Conservation (phyloP, 129 eudicot species). For the Helianthus annuus region HanXRQr2.0-SUNRISE NC_035439.2:113926921-113927420, state of each 20-base stretch:
- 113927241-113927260: too few species aligned
- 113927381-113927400: too few species aligned
- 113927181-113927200: too few species aligned
- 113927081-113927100: slow-evolving; percentile 29
- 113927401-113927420: too few species aligned
- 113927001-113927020: slow-evolving; percentile 36
- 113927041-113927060: slow-evolving; percentile 14
- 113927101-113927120: slow-evolving; percentile 29
- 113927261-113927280: too few species aligned
- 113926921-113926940: slow-evolving; percentile 80
- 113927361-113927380: too few species aligned
- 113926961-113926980: slow-evolving; percentile 67
- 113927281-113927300: too few species aligned
- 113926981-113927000: slow-evolving; percentile 63
- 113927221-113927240: too few species aligned
- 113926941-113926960: slow-evolving; percentile 60
- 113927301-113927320: too few species aligned
- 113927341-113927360: too few species aligned
- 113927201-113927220: too few species aligned
- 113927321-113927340: too few species aligned
- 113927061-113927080: slow-evolving; percentile 6
- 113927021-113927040: slow-evolving; percentile 15
- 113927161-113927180: neutral
- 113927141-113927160: slow-evolving; percentile 24
- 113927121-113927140: slow-evolving; percentile 19